Base-by-base conservation (phyloP, 176 grass and related monocot genomes). In the Dendrocalamus sinicus region DNA sequence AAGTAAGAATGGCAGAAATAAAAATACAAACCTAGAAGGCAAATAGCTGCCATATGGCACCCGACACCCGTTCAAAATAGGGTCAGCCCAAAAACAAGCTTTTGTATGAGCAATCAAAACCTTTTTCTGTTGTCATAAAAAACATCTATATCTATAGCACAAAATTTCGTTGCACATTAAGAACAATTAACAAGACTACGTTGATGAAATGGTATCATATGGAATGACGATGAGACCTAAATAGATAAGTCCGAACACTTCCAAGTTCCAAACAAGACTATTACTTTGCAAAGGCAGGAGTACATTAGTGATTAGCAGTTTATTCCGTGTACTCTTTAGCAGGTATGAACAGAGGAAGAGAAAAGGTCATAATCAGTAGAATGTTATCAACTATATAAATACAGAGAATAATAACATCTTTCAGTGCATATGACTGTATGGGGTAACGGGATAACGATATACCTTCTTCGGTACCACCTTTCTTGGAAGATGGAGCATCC, bases 381-480 rank as follows among this genome's bases (percentile, higher is more conserved):
- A 9, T 30, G 11, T n/a, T 43, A 61, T 17, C 52, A 55, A 77
- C 41, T 61, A 48, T 12, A 72, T 7, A 80, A 7, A 76, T 58
- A 81, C 3, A 48, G 2, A 57, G 19, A 85, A 50, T 23, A 72
- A 58, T 63, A 50, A 12, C 0, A 4, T 54, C 14, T 7, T 90
- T 12, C 7, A 68, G 48, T 77, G 65, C 19, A 65, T 15, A 64
- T 72, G 67, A 39, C 4, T 50, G 50, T 17, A 23, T 35, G 26
- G 24, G 63, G 57, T 51, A 81, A 20, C 70, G 48, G 65, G 20
- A 53, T 77, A 58, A 14, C 13, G 19, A 58, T 39, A 77, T 88
- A 96, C 90, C 94, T 90, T 86, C 81, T 73, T 91, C 81, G 39
- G 35, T 6, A 73, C 24, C 78, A 71, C 80, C 88, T 86, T 79